Base-by-base conservation (phyloP, 306 rosid species). In the Lathyrus sativus region DNA sequence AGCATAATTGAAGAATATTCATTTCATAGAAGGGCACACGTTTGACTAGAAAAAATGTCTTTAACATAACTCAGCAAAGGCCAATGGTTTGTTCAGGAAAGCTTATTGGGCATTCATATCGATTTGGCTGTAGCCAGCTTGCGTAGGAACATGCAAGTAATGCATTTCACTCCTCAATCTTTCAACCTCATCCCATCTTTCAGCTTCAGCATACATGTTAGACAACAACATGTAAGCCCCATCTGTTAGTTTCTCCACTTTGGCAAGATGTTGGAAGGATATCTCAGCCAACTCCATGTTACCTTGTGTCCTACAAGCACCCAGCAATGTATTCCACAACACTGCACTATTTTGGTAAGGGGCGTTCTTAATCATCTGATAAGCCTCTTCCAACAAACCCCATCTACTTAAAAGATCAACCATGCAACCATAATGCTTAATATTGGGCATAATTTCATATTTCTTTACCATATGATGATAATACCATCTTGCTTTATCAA, bases 371-470 rank as follows among this genome's bases (percentile, higher is more conserved):
- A 86, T 84, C 74, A 84, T 72, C 60, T 72, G 69, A 62, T 62
- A 76, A 6, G 89, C 91, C 72, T 86, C 91, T 46, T 84, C 50
- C 58, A 88, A 71, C 70, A 76, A 79, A 37, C 91, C 91, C 67
- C 79, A 70, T 83, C 95, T 76, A 74, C 91, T 80, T 13, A 84
- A 82, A 66, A 84, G 86, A 74, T 88, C 95, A 62, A 88, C 76
- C 85, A 86, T 76, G 81, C 91, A 88, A 56, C 95, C 91, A 43
- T 76, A 82, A 70, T 86, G 95, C 76, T 86, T 88, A n/a, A 64
- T 22, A 75, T 86, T 85, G 3, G 78, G 95, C 57, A 51, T 2
- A 51, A 88, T 82, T 15, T 65, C 59, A 62, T 84, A 82, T 26
- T 51, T 46, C 11, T 76, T 53, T 33, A 80, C 70, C 91, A 86